A percentile compares a stretch with the other conserved stretches of the same genome.
phyloP scores from a whole-genome alignment of 495 filamentous ascomycete genomes.

The Penicillium salamii region DNA sequence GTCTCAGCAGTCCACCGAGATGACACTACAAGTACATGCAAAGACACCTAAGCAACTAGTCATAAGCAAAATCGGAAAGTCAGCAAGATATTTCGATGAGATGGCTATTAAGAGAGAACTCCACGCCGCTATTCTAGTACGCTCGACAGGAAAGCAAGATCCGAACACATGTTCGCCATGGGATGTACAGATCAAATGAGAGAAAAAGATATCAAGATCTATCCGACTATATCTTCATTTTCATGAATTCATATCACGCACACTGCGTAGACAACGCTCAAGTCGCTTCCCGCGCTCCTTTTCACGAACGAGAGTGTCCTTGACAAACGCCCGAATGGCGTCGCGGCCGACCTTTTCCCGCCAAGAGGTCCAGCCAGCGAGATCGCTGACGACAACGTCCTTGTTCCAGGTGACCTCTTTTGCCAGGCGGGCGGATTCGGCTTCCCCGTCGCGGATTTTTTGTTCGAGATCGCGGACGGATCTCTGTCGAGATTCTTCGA shows the following conservation, averaged over 20 bases:
- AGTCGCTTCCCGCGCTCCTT: constrained; percentile 76
- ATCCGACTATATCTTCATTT: constrained; percentile 10
- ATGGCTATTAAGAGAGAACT: neutral
- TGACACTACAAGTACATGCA: too few relatives aligned
- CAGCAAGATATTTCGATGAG: neutral
- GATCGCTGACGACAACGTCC: constrained; percentile 83
- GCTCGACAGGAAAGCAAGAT: constrained; percentile 10
- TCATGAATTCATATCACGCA: constrained; percentile 30
- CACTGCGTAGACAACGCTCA: constrained; percentile 54
- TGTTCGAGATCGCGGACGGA: constrained; percentile 76
- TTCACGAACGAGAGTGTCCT: constrained; percentile 74
- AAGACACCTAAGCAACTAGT: too few relatives aligned
- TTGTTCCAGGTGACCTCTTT: constrained; percentile 88
- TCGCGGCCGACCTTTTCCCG: constrained; percentile 72
- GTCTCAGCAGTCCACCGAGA: too few relatives aligned
- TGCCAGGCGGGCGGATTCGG: constrained; percentile 63
- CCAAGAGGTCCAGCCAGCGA: constrained; percentile 92
- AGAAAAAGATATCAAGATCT: constrained; percentile 8
- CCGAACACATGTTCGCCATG: constrained; percentile 19
- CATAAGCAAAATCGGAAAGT: too few relatives aligned
- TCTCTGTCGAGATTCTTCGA: constrained; percentile 85
- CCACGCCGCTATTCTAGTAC: constrained; percentile 1
- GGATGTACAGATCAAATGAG: constrained; percentile 19
- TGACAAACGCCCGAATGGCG: constrained; percentile 72
- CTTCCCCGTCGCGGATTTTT: constrained; percentile 61